Conservation (phyloP, 768 basidiomycete species). For the Leccinum subgranulosum region DNA sequence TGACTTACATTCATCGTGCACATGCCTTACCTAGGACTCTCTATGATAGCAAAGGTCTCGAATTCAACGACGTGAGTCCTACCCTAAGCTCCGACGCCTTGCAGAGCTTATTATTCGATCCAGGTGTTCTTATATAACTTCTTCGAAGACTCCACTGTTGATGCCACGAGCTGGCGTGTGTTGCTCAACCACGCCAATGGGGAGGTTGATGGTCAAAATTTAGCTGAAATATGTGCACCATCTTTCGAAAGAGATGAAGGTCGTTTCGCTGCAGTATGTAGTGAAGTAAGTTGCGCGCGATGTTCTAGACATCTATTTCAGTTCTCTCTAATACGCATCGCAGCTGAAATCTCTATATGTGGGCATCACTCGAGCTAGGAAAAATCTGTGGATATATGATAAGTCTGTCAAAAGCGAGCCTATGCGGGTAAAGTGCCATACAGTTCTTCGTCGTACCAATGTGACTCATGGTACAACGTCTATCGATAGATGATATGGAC, state of each 20-base stretch:
- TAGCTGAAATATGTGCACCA: slow-evolving; percentile 34
- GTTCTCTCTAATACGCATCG: background rate
- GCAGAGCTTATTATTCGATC: background rate
- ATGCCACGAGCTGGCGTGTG: slow-evolving; percentile 56
- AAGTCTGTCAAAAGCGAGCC: slow-evolving; percentile 52
- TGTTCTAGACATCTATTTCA: background rate
- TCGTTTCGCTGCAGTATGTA: slow-evolving; percentile 54
- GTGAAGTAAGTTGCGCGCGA: slow-evolving; percentile 42
- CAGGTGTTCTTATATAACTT: slow-evolving; percentile 76
- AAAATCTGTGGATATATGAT: slow-evolving; percentile 70
- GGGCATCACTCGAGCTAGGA: slow-evolving; percentile 65
- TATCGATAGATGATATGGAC: slow-evolving; percentile 56
- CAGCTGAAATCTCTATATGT: slow-evolving; percentile 71
- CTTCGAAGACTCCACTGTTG: slow-evolving; percentile 60
- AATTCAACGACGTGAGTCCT: slow-evolving; percentile 20
- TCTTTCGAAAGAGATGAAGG: slow-evolving; percentile 41
- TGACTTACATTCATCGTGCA: background rate
- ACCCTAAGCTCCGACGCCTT: background rate
- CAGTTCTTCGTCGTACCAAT: background rate
- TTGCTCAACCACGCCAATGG: slow-evolving; percentile 43
- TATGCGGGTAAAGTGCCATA: slow-evolving; percentile 44
- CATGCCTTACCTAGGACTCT: slow-evolving; percentile 22
- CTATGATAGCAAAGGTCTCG: slow-evolving; percentile 33
- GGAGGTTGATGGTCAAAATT: slow-evolving; percentile 7
- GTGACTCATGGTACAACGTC: background rate